phyloP scores from a whole-genome alignment of 2,329 filamentous ascomycete genomes.

The Aspergillus calidoustus region DNA sequence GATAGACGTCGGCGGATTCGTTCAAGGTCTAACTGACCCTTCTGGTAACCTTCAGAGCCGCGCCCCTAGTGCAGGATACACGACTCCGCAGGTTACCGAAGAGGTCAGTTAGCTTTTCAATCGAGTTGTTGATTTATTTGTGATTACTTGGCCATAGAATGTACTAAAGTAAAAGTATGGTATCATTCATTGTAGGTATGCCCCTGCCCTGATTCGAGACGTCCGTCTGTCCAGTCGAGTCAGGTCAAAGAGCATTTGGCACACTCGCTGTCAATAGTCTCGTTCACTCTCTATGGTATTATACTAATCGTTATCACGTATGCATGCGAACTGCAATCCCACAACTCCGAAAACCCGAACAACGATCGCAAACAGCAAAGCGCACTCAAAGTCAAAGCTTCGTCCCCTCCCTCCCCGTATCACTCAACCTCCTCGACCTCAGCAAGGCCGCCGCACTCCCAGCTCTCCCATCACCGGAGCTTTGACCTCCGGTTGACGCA shows the following conservation, averaged over 20 bases:
- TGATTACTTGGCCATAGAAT: not conserved
- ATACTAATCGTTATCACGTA: not conserved
- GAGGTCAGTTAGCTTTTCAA: not conserved
- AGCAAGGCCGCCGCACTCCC: conserved; percentile 24
- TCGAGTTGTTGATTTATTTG: not conserved
- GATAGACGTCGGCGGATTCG: not conserved
- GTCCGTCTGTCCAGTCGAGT: not conserved
- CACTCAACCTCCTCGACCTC: conserved; percentile 43
- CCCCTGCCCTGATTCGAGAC: not conserved
- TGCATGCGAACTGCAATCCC: not conserved
- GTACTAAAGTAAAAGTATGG: not conserved
- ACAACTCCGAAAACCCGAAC: not conserved
- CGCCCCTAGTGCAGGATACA: too few species aligned
- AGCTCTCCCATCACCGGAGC: conserved; percentile 20
- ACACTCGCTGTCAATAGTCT: not conserved
- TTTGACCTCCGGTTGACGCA: conserved; percentile 16
- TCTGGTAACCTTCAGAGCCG: too few species aligned
- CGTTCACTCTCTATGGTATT: not conserved
- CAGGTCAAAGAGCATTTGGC: not conserved
- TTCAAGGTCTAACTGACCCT: not conserved
- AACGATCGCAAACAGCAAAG: not conserved
- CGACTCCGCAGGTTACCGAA: too few species aligned
- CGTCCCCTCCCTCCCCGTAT: conserved; percentile 48
- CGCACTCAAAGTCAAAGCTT: conserved; percentile 32
- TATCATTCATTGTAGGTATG: not conserved